Evolutionary conservation across 2,329 filamentous ascomycete species (phyloP).

Genomic region (Alternaria panax): DNA sequence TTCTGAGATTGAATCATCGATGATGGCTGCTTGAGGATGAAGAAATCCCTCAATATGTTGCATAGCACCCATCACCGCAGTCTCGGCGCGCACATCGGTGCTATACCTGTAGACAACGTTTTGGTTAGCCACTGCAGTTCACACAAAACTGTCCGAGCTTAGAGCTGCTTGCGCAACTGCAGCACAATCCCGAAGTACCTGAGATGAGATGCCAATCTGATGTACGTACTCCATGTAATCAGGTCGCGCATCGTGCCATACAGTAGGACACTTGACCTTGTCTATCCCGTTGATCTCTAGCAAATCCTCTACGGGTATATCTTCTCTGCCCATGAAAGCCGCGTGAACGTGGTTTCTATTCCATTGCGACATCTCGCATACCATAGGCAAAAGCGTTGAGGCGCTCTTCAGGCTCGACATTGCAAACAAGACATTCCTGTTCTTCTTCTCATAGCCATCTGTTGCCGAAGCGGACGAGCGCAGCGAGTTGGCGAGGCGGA

Average conservation of each 20-base stretch:
- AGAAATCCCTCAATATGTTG: slow-evolving; percentile 75
- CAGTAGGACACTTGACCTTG: slow-evolving; percentile 68
- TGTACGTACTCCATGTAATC: slow-evolving; percentile 65
- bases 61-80: slow-evolving; percentile 70
- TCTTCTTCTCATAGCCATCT: slow-evolving; percentile 59
- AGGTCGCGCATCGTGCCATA: slow-evolving; percentile 76
- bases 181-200: too few species aligned
- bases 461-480: slow-evolving; percentile 63
- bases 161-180: background rate
- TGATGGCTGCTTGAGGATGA: slow-evolving; percentile 77
- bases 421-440: slow-evolving; percentile 80
- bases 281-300: slow-evolving; percentile 81
- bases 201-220: background rate
- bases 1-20: slow-evolving; percentile 73
- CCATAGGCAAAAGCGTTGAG: slow-evolving; percentile 76
- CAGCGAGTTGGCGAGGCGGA: slow-evolving; percentile 69
- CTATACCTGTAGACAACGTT: slow-evolving; percentile 56
- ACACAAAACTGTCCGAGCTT: background rate
- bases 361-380: slow-evolving; percentile 81
- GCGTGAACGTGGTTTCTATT: slow-evolving; percentile 81
- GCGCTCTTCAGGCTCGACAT: slow-evolving; percentile 77
- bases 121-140: background rate
- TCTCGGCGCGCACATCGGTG: slow-evolving; percentile 72
- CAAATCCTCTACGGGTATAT: slow-evolving; percentile 73
- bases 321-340: slow-evolving; percentile 75